Evolutionary conservation across 2,329 filamentous ascomycete genomes (phyloP).

Genomic region (Epichloe baconii): DNA sequence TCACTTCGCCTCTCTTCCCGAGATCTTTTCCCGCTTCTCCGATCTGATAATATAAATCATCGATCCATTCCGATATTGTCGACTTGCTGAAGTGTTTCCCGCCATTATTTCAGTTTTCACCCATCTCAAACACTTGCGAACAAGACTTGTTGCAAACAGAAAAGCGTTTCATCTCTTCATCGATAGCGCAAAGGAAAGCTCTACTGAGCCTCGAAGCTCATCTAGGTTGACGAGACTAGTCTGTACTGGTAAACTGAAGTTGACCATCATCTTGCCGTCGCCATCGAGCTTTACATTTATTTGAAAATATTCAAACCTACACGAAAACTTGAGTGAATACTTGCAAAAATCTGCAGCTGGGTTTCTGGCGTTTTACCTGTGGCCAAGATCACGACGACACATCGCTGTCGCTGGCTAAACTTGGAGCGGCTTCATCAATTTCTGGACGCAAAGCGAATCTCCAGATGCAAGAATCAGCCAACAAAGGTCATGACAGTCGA

Average conservation of each 20-base stretch:
- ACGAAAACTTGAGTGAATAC: background rate
- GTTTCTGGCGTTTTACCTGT: background rate
- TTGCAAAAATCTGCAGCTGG: too few species aligned
- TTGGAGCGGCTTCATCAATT: background rate
- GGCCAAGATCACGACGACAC: background rate
- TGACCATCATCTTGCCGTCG: background rate
- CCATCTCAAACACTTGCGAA: too few species aligned
- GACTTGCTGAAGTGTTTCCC: too few species aligned
- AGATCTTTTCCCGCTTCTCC: background rate
- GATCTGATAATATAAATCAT: background rate
- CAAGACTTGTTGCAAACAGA: too few species aligned
- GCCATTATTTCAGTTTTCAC: too few species aligned
- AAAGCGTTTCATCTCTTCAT: too few species aligned
- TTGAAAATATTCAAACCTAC: background rate
- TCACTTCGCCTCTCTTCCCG: background rate
- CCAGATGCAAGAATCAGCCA: background rate
- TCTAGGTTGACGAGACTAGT: too few species aligned
- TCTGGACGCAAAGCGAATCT: background rate
- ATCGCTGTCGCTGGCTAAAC: background rate
- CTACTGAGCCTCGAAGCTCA: too few species aligned
- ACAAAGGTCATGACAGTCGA: background rate
- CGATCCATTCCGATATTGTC: background rate
- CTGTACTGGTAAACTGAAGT: too few species aligned
- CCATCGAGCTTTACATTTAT: background rate
- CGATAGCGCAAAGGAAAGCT: too few species aligned